Percentiles rank a stretch among this genome's conserved stretches.
Evolutionary conservation across 2,329 filamentous ascomycete genomes (phyloP).

Genomic region (Madurella mycetomatis): DNA sequence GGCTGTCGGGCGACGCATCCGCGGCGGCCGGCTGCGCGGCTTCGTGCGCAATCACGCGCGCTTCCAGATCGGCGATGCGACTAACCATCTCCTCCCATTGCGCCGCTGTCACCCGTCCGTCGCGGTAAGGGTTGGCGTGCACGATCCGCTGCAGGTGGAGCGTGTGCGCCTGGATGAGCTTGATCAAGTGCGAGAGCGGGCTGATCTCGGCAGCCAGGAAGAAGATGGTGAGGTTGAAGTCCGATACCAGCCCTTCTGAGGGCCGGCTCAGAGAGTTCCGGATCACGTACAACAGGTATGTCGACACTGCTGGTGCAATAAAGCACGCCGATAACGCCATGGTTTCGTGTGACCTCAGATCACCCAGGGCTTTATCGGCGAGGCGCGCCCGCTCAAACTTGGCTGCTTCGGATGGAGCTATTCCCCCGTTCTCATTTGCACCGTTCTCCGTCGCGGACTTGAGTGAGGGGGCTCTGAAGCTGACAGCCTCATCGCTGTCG

Average conservation of each 20-base stretch:
- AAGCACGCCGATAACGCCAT: slow-evolving; percentile 76
- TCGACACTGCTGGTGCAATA: slow-evolving; percentile 69
- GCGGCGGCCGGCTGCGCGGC: slow-evolving; percentile 18
- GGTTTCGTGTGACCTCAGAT: slow-evolving; percentile 71
- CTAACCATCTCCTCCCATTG: slow-evolving; percentile 55
- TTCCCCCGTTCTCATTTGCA: slow-evolving; percentile 28
- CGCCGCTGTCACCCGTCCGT: slow-evolving; percentile 33
- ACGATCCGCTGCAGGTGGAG: slow-evolving; percentile 76
- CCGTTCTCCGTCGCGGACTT: slow-evolving; percentile 23
- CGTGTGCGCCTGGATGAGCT: slow-evolving; percentile 73
- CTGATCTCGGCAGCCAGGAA: slow-evolving; percentile 80
- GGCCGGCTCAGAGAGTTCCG: slow-evolving; percentile 75
- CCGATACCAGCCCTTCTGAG: slow-evolving; percentile 81
- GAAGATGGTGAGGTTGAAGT: slow-evolving; percentile 91
- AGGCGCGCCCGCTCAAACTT: background rate
- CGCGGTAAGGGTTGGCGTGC: slow-evolving; percentile 44
- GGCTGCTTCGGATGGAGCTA: background rate
- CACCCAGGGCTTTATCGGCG: slow-evolving; percentile 42
- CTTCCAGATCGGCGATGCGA: slow-evolving; percentile 67
- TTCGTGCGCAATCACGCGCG: slow-evolving; percentile 38
- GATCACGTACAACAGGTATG: slow-evolving; percentile 77
- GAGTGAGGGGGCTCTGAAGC: slow-evolving; percentile 1
- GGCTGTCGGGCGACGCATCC: background rate
- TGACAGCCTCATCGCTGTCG: slow-evolving; percentile 22
- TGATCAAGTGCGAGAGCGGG: slow-evolving; percentile 75